These are phyloP conservation scores for Nigrospora sphaerica DNA, from an alignment of 2,329 filamentous ascomycete genomes.

Conservation along the genomic window DNA sequence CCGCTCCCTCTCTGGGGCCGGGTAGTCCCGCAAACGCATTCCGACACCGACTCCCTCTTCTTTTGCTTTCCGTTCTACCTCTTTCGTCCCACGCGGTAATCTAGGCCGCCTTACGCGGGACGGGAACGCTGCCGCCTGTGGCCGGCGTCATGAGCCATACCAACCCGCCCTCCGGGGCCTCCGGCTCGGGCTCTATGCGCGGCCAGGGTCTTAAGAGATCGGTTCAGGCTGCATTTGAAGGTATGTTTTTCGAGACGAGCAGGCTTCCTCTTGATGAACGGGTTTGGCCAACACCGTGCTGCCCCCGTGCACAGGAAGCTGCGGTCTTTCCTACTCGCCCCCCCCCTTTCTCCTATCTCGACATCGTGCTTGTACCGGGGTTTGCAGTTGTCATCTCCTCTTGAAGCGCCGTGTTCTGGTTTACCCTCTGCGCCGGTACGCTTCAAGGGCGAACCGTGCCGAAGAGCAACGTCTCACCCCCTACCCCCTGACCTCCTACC, in stretches of 20 bases:
- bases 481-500: not conserved
- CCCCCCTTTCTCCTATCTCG: constrained; percentile 7
- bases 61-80: too few relatives aligned
- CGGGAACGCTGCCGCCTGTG: not conserved
- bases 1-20: too few relatives aligned
- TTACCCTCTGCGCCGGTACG: not conserved
- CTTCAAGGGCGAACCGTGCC: too few relatives aligned
- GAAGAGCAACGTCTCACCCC: not conserved
- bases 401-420: not conserved
- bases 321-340: not conserved
- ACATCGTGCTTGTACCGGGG: not conserved
- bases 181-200: constrained; percentile 39
- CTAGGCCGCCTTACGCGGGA: not conserved
- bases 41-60: too few relatives aligned
- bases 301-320: too few relatives aligned
- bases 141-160: constrained; percentile 40
- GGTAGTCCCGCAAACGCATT: too few relatives aligned
- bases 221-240: constrained; percentile 55
- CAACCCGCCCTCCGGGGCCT: constrained; percentile 43
- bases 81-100: too few relatives aligned
- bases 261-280: constrained; percentile 3
- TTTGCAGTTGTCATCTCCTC: not conserved
- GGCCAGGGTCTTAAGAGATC: constrained; percentile 48
- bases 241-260: constrained; percentile 27
- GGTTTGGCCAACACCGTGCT: not conserved